These are phyloP conservation scores for Pythium dissimile DNA, from an alignment of 352 stramenopile species.

Conservation along the genomic window DNA sequence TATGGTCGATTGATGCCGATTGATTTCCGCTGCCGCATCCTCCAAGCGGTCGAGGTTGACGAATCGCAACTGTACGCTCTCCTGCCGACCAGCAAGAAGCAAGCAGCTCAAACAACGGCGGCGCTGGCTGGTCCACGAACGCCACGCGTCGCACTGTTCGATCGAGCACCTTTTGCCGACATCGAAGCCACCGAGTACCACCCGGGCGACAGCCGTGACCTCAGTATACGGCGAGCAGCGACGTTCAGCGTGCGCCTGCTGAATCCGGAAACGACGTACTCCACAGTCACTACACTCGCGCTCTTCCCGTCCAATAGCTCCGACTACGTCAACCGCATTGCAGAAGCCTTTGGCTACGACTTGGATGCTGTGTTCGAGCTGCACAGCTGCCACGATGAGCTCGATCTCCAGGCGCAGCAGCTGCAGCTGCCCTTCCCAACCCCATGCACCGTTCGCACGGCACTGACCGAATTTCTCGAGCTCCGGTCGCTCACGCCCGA, in stretches of 20 bases:
- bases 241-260: constrained; percentile 49
- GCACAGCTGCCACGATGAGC: constrained; percentile 4
- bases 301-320: constrained; percentile 73
- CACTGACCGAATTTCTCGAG: constrained; percentile 90
- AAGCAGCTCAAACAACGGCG: background rate
- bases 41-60: background rate
- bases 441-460: constrained; percentile 85
- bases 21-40: constrained; percentile 4
- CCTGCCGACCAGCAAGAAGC: background rate
- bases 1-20: constrained; percentile 8
- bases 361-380: constrained; percentile 83
- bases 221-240: constrained; percentile 10
- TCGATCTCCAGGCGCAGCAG: background rate
- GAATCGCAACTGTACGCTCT: background rate
- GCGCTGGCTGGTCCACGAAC: background rate
- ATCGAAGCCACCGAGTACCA: constrained; percentile 9
- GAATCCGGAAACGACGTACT: constrained; percentile 57
- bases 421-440: constrained; percentile 85
- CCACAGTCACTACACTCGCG: constrained; percentile 85
- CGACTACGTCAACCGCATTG: constrained; percentile 67
- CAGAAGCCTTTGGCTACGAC: constrained; percentile 66
- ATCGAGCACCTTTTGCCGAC: constrained; percentile 8
- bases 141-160: constrained; percentile 17
- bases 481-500: constrained; percentile 69
- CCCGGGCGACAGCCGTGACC: background rate